Evolutionary conservation across 169 alveolate genomes (phyloP), one percentile per base, ranked within the genome.

Genomic region (Plasmodium gallinaceum): DNA sequence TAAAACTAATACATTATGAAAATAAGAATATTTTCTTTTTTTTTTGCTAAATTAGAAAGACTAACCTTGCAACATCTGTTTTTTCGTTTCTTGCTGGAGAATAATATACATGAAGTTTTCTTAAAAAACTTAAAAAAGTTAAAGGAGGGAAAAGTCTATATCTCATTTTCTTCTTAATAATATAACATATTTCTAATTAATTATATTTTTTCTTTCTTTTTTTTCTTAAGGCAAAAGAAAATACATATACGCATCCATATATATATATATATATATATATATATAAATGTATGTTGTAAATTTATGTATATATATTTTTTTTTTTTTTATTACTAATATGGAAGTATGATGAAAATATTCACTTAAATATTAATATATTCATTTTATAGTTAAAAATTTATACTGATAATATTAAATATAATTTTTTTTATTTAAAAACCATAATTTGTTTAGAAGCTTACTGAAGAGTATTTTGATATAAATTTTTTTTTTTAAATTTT

Each of bases 31-130:
- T 10, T 16, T 0, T 5, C 5, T 48, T 48, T 48, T 5, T 48
- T 48, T 48, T 32, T 32, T 32, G 4, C 1, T 4, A 32, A 2
- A 32, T 32, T 32, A 32, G 4, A 32, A 32, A 32, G 1, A 4
- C 39, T 32, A 32, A 80, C 90, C 90, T 80, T 22, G 90, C 90
- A 24, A 80, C 90, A 20, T 80, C 90, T 57, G 90, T 80, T 60
- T 80, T 80, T 37, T 80, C 90, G 39, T 16, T 66, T 80, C 90
- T 39, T 16, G 37, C 58, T 18, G 90, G 90, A 24, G 90, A 80
- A 66, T 80, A 80, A 22, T 65, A 80, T 14, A 80, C 61, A 26
- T 80, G 90, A 7, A 80, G 12, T 54, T 52, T 80, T 66, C 52
- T 80, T 16, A 80, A 46, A 61, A 65, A 80, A 61, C 64, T 60